Evolutionary conservation across 1,284 basidiomycete species (phyloP).

Genomic region (Apiotrichum domesticum): DNA sequence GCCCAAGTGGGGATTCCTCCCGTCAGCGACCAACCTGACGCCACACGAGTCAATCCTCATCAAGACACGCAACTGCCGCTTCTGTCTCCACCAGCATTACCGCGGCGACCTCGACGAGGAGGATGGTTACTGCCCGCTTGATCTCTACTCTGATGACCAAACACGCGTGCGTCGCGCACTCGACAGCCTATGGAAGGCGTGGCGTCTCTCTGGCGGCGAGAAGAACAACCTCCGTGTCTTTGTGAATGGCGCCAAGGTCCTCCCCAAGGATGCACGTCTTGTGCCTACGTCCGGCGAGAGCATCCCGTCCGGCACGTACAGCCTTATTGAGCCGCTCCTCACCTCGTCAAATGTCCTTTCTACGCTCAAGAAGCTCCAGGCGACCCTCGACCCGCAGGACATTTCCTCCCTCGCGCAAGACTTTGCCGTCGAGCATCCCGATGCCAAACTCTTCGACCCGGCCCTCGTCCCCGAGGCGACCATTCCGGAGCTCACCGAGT

Average conservation of each 20-base stretch:
- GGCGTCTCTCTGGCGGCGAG: conserved; percentile 58
- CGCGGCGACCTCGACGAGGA: conserved; percentile 16
- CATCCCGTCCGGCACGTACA: conserved; percentile 11
- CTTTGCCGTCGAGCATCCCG: conserved; percentile 22
- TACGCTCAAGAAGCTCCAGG: conserved; percentile 61
- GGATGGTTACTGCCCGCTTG: conserved; percentile 70
- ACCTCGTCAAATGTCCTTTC: conserved; percentile 55
- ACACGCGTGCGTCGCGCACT: conserved; percentile 59
- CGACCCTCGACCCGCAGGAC: conserved; percentile 71
- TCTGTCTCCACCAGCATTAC: conserved; percentile 75
- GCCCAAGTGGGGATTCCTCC: conserved; percentile 94
- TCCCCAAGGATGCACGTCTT: conserved; percentile 52
- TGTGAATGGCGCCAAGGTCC: conserved; percentile 57
- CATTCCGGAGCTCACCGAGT: conserved; percentile 56
- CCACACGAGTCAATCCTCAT: conserved; percentile 53
- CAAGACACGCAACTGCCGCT: conserved; percentile 72
- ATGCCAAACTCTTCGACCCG: conserved; percentile 22
- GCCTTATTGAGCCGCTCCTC: conserved; percentile 53
- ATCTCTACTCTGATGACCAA: conserved; percentile 68
- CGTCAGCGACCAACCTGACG: conserved; percentile 55
- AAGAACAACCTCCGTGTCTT: conserved; percentile 79
- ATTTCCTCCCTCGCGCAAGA: conserved; percentile 49
- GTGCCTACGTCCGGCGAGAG: conserved; percentile 11
- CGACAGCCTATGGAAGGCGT: conserved; percentile 63
- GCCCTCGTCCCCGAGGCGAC: conserved; percentile 49